Base-by-base conservation (phyloP, 2,329 filamentous ascomycete species). In the Ploettnerulaceae sp. region DNA sequence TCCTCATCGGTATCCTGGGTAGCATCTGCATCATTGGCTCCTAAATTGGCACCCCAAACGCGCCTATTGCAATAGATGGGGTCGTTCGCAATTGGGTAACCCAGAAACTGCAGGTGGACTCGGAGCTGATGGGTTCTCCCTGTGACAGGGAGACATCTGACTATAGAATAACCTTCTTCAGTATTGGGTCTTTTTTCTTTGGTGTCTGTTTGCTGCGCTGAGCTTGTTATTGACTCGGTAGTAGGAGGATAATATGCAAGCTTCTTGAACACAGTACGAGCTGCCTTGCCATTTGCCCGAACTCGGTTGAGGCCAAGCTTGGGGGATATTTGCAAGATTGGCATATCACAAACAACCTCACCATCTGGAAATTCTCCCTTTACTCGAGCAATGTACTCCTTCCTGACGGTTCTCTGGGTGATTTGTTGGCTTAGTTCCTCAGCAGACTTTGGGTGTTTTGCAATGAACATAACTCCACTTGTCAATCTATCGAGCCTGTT, bases 401-500 rank as follows among this genome's bases (percentile, higher is more conserved):
- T 98, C 58, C 89, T 82, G 28, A 98, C 87, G 0, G 84, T 91
- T 26, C 93, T 77, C 4, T 77, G 77, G 56, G 81, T 78, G 48
- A 98, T 87, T 66, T 95, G 86, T 32, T 75, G 70, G 45, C 83
- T 81, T 56, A 98, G 76, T 24, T 74, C 73, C 54, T 91, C 88
- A 0, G 93, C 91, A 0, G 86, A 87, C 60, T 81, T 79, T 28
- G 82, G 75, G 53, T 87, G 82, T 69, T 98, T 98, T 21, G 85
- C 93, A 58, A 98, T 82, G 66, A 98, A 98, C 91, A 98, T 97
- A 64, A 98, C 86, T 38, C 93, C 93, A 58, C 89, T 95, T 0
- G 93, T 98, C 59, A 98, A 71, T 42, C 93, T 76, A 64, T 98
- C 93, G 21, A 98, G 78, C n/a, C 93, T 76, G 62, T 98, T 95